Evolutionary conservation across 306 rosid species (phyloP).

Genomic region (Cucumis sativus): Cucumber_9930_V3 NC_026658.2:22725501-22726000

Average conservation of each 20-base stretch:
- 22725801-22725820: not conserved
- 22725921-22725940: not conserved
- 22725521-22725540: no score
- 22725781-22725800: constrained; percentile 70
- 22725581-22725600: no score
- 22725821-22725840: not conserved
- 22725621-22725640: not conserved
- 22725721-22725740: not conserved
- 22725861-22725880: not conserved
- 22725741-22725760: constrained; percentile 99
- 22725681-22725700: not conserved
- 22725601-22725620: no score
- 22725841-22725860: not conserved
- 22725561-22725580: no score
- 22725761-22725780: constrained; percentile 87
- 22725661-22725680: not conserved
- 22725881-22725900: not conserved
- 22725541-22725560: no score
- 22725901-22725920: not conserved
- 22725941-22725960: not conserved
- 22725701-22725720: not conserved
- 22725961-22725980: not conserved
- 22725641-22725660: not conserved
- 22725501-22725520: no score
- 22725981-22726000: not conserved